Conservation (phyloP, 1,284 basidiomycete genomes). For the Naganishia cerealis region DNA sequence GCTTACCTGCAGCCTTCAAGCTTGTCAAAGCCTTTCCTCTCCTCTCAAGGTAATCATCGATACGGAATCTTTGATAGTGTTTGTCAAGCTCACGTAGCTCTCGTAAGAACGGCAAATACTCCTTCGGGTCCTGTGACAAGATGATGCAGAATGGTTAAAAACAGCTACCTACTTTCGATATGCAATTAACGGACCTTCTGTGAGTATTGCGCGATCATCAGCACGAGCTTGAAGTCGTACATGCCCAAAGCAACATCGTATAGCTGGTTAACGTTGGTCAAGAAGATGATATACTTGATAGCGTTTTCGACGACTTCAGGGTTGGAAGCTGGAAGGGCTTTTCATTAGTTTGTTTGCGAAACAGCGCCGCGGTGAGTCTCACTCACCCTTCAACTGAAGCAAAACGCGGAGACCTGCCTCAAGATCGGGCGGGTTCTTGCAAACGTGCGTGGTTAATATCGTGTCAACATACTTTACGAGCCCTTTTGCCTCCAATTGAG, state of each 20-base stretch:
- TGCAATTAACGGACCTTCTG: slow-evolving; percentile 70
- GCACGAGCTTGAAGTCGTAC: slow-evolving; percentile 95
- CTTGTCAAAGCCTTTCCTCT: slow-evolving; percentile 73
- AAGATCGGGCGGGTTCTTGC: slow-evolving; percentile 87
- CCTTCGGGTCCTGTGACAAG: slow-evolving; percentile 81
- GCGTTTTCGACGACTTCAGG: slow-evolving; percentile 85
- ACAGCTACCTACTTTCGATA: neutral
- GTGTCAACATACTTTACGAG: slow-evolving; percentile 81
- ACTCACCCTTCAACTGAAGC: slow-evolving; percentile 71
- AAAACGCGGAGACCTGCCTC: slow-evolving; percentile 78
- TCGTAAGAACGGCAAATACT: slow-evolving; percentile 94
- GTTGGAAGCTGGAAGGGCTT: slow-evolving; percentile 43
- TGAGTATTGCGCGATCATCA: slow-evolving; percentile 95
- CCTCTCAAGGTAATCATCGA: slow-evolving; percentile 87
- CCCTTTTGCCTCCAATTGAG: slow-evolving; percentile 70
- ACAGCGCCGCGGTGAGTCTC: neutral
- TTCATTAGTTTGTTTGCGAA: neutral
- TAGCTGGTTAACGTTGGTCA: slow-evolving; percentile 86
- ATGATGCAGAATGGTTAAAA: neutral
- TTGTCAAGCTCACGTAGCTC: slow-evolving; percentile 78
- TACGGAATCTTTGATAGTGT: slow-evolving; percentile 82
- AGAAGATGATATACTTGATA: slow-evolving; percentile 97
- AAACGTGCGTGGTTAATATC: slow-evolving; percentile 87
- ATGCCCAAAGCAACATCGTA: slow-evolving; percentile 95
- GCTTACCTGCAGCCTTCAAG: slow-evolving; percentile 69